Evolutionary conservation across 2,329 filamentous ascomycete species (phyloP), one percentile per base, ranked within the genome.

Genomic region (Chalaropsis ovoidea): DNA sequence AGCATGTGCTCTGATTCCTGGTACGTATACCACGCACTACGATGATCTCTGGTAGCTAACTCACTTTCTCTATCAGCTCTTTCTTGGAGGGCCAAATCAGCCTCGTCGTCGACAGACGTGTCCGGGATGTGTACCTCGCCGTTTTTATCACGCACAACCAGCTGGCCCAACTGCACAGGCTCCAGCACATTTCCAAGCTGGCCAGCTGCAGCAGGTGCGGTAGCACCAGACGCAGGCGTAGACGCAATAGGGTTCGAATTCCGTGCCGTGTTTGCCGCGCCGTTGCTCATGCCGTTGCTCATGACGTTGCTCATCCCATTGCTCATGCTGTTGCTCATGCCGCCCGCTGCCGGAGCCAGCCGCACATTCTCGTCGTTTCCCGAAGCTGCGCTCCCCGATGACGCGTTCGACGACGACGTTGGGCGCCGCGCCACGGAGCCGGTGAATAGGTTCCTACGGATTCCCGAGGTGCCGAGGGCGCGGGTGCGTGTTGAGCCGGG

Each of bases 141-240:
- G 70, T 86, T 81, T 73, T 81, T 76, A 70, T 86, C 81, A 69
- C 85, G 78, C 58, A 86, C 80, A 8, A 87, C 81, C 67, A 87
- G 86, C 69, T 86, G 83, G 0, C 73, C 74, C 1, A 74, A 71
- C 17, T 54, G 56, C 6, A 35, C 47, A 31, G 42, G 19, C 1
- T 65, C 66, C 13, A 65, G 22, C 15, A 65, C 63, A 13, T 54
- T 42, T 13, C 60, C 66, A 61, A 60, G 63, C 47, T 60, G 27
- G n/a, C 24, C 17, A 56, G 41, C 7, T 1, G 19, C 47, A 15
- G 31, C 63, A 11, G 41, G n/a, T 13, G 24, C 39, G 2, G 19
- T 6, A 10, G 31, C 45, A 8, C n/a, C 39, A 7, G 62, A 52
- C 10, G 15, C n/a, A 13, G 54, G 31, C 17, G 54, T 41, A 35